Base-by-base conservation (phyloP, 2,329 filamentous ascomycete genomes). In the Penicillium sp. region DNA sequence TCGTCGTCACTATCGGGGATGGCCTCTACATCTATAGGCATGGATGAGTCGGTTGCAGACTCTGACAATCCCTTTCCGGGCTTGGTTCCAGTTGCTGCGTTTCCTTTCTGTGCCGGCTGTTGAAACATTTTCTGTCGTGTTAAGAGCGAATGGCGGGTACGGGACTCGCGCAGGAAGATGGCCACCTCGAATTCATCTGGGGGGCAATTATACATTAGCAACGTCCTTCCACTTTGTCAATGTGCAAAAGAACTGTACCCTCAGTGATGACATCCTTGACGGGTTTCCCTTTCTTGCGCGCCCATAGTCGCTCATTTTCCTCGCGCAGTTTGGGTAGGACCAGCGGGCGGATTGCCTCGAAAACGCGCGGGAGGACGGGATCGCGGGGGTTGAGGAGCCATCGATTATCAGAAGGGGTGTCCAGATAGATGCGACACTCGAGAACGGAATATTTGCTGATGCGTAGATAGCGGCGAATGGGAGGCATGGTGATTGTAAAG, bases 361-460 rank as follows among this genome's bases (percentile, higher is more conserved):
- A 89, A 58, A 97, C 84, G 54, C 85, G 85, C 31, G 85, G 83
- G 11, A 98, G 79, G 13, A 91, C 79, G 3, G 87, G 82, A 58
- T 89, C 77, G 54, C 84, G 81, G 28, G 86, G 78, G 55, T 95
- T 79, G 14, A 98, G 80, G 83, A 94, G 96, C 62, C 85, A 84
- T 55, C 88, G 81, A 20, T 82, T 81, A 50, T 95, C 81, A 10
- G 85, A 81, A 0, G 93, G 93, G 59, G 91, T 90, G 55, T 97
- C 91, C 38, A 96, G 82, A 69, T 97, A 97, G 57, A 98, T 93
- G 55, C 90, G 89, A 55, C 88, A 89, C 77, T 98, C 93, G n/a
- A 98, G 79, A 26, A 96, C 89, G 4, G 91, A 95, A 68, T 89
- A 87, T 65, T 91, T 90, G 45, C 87, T 91, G 59, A 97, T 95